These are phyloP conservation scores for Thalassiosira hispida DNA, from an alignment of 352 stramenopile genomes.

Conservation along the genomic window DNA sequence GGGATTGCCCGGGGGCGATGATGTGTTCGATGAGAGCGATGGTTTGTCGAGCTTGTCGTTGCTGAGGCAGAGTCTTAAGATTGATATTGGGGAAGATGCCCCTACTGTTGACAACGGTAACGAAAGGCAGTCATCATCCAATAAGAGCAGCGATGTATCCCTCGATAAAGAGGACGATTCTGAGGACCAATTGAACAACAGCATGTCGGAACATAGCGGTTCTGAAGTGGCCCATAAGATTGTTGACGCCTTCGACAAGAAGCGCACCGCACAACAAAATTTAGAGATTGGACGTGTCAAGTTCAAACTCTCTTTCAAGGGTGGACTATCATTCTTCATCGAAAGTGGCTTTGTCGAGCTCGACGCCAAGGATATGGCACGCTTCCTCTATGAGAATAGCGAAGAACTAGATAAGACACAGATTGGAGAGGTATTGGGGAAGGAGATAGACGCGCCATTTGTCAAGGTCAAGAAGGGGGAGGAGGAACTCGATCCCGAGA, in stretches of 20 bases:
- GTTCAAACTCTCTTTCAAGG: conserved; percentile 96
- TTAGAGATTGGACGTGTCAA: conserved; percentile 95
- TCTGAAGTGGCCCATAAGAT: conserved; percentile 65
- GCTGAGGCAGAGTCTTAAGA: conserved; percentile 54
- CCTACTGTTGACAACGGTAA: conserved; percentile 20
- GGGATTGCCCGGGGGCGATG: conserved; percentile 62
- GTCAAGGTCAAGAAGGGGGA: conserved; percentile 65
- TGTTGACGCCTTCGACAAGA: conserved; percentile 96
- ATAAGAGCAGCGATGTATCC: conserved; percentile 37
- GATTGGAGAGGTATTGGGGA: conserved; percentile 98
- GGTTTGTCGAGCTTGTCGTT: conserved; percentile 40
- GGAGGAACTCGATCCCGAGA: conserved; percentile 66
- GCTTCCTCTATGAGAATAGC: conserved; percentile 93
- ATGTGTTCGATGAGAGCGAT: conserved; percentile 69
- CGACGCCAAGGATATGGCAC: conserved; percentile 92
- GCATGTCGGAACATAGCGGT: background rate
- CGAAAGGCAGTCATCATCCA: conserved; percentile 17
- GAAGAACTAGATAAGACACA: conserved; percentile 96
- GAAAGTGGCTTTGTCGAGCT: conserved; percentile 86
- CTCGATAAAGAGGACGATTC: conserved; percentile 19
- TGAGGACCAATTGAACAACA: conserved; percentile 10
- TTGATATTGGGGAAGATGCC: conserved; percentile 72
- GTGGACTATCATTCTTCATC: conserved; percentile 83
- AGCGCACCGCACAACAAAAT: conserved; percentile 95
- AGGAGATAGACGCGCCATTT: conserved; percentile 92